Evolutionary conservation across 306 rosid species (phyloP), one percentile per base, ranked within the genome.

Genomic region (Potentilla sterilis): DNA sequence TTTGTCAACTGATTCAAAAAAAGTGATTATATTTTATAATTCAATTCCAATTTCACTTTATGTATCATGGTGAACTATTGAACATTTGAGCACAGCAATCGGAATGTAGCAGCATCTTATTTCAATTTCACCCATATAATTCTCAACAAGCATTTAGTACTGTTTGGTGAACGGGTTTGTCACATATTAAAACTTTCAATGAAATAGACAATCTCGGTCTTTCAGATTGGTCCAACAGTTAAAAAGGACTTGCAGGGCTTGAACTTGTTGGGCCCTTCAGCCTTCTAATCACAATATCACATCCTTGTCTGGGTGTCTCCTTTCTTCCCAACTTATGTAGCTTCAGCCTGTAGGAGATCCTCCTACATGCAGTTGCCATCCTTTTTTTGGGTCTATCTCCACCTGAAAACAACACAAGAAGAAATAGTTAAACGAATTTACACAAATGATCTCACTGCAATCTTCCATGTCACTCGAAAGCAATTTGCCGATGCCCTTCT

Each of bases 361-460:
- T 67, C 41, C 88, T 21, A 46, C 32, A 18, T 78, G 80, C 62
- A 78, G 80, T 65, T 81, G 80, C 86, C 83, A 81, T 49, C 79
- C 54, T 70, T 86, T 79, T 70, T 86, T 79, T 10, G 79, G 80
- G 77, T 77, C 86, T 79, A 84, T 58, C 83, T 80, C 83, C 80
- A 63, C 77, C 88, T 86, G 84, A 65, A 67, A 72, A 34, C 46
- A 67, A 65, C 32, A 67, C 35, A 21, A 1, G 8, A 22, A 2
- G 1, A 19, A 18, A 19, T 18, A 14, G 37, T 14, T 68, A 24
- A 44, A 24, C 41, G 2, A 24, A 44, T 5, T 46, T 51, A 32
- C 7, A 14, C 3, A 16, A 24, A 15, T 10, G 7, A 69, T 24
- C 37, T 69, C 14, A 6, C 72, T 24, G 18, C 7, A 6, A 58